Evolutionary conservation across 306 rosid species (phyloP).

Genomic region (Lotus japonicus): DNA sequence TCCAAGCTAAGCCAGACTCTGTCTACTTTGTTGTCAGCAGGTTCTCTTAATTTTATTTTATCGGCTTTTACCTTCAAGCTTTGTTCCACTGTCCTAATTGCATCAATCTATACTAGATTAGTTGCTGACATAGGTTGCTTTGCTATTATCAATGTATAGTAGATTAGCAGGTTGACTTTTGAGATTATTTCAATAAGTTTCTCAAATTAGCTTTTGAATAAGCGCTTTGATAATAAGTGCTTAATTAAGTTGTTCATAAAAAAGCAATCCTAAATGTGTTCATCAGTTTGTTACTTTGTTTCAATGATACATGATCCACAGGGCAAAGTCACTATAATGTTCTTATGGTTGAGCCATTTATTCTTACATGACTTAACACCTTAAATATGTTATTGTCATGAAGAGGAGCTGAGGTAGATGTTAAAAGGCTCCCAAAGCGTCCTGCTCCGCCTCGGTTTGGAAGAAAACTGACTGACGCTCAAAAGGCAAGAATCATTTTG

Average conservation of each 20-base stretch:
- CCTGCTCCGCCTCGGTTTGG: constrained; percentile 96
- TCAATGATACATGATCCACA: not conserved
- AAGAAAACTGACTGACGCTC: constrained; percentile 70
- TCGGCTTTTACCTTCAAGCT: not conserved
- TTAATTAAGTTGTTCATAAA: no score
- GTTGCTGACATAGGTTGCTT: not conserved
- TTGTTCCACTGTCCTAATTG: not conserved
- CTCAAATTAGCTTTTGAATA: no score
- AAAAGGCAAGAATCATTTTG: constrained; percentile 54
- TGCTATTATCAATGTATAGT: no score
- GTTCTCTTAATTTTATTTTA: constrained; percentile 26
- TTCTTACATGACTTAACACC: not conserved
- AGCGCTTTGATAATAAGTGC: no score
- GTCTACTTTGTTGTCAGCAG: constrained; percentile 96
- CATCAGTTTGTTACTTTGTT: not conserved
- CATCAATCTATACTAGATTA: not conserved
- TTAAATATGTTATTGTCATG: constrained; percentile 5
- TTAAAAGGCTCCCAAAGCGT: constrained; percentile 73
- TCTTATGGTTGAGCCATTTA: not conserved
- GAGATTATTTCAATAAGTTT: no score
- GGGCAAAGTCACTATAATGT: not conserved
- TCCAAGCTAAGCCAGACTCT: constrained; percentile 92
- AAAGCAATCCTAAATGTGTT: no score
- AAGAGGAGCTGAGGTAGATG: constrained; percentile 88
- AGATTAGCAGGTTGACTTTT: no score